phyloP scores from a whole-genome alignment of 805 yeast species.

The Komagataella populi region DNA sequence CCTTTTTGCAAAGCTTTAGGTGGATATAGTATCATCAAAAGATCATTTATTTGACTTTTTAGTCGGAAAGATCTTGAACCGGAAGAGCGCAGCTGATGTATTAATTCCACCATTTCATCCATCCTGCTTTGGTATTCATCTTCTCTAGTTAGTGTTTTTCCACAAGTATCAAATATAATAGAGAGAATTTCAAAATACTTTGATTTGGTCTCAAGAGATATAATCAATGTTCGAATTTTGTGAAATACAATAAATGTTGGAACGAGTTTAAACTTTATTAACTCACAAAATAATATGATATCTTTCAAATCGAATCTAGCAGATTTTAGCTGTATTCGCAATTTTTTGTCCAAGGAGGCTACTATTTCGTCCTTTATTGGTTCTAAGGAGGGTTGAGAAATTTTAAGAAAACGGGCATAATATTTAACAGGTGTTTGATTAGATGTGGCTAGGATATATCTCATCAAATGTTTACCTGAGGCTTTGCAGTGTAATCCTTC shows the following conservation, averaged over 20 bases:
- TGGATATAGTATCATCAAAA: constrained; percentile 42
- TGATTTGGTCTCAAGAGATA: constrained; percentile 33
- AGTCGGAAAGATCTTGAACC: constrained; percentile 33
- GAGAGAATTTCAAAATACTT: constrained; percentile 52
- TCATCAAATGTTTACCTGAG: constrained; percentile 44
- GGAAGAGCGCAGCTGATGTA: constrained; percentile 33
- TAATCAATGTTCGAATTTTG: constrained; percentile 47
- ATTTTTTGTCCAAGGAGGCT: constrained; percentile 39
- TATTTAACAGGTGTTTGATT: constrained; percentile 31
- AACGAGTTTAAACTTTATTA: constrained; percentile 62
- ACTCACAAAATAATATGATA: constrained; percentile 55
- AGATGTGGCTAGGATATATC: constrained; percentile 35
- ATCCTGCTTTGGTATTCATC: constrained; percentile 46
- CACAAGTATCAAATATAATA: constrained; percentile 63
- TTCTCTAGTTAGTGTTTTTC: constrained; percentile 44
- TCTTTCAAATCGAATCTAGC: constrained; percentile 37
- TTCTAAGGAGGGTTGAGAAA: constrained; percentile 32
- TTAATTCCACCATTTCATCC: constrained; percentile 44
- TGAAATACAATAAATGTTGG: constrained; percentile 66
- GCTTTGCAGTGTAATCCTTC: constrained; percentile 56
- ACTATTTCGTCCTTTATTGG: constrained; percentile 40
- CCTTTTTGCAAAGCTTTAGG: constrained; percentile 19
- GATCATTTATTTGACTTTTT: constrained; percentile 44
- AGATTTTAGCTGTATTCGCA: constrained; percentile 46
- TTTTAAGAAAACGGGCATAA: constrained; percentile 59